Conservation (phyloP, 2,329 filamentous ascomycete species). For the Zymoseptoria ardabiliae region DNA sequence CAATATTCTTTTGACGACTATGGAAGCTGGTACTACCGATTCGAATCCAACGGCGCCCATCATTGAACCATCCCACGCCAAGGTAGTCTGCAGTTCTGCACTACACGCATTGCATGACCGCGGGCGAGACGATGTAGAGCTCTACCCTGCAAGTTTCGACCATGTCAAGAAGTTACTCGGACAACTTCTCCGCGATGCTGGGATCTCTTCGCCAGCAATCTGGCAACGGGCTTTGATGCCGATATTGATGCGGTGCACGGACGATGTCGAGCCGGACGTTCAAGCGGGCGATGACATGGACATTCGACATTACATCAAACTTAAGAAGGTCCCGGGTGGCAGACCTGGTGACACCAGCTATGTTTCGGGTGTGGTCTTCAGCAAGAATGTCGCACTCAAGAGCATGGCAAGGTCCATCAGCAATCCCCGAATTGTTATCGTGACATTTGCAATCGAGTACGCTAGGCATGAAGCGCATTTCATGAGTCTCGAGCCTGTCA, state of each 20-base stretch:
- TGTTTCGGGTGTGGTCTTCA: constrained; percentile 92
- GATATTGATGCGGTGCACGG: constrained; percentile 81
- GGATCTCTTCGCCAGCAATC: constrained; percentile 62
- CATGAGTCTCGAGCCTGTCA: constrained; percentile 95
- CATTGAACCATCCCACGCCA: constrained; percentile 19
- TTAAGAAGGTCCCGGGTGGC: constrained; percentile 92
- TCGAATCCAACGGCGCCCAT: constrained; percentile 4
- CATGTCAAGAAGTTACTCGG: constrained; percentile 80
- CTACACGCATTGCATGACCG: constrained; percentile 66
- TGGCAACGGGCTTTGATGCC: constrained; percentile 91
- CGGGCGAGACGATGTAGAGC: constrained; percentile 49
- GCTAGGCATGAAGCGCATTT: constrained; percentile 89
- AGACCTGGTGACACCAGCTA: constrained; percentile 89
- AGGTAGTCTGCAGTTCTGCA: constrained; percentile 65
- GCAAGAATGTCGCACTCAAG: constrained; percentile 92
- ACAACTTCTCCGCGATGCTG: constrained; percentile 72
- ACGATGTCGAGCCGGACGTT: constrained; percentile 90
- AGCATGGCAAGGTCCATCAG: constrained; percentile 85
- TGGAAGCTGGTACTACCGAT: constrained; percentile 18
- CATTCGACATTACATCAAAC: constrained; percentile 91
- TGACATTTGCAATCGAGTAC: constrained; percentile 94
- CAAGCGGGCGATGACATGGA: constrained; percentile 91
- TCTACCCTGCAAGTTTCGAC: constrained; percentile 79
- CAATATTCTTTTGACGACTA: constrained; percentile 44
- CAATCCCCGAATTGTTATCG: constrained; percentile 80